These are phyloP conservation scores for Cyclotella distinguenda DNA, from an alignment of 108 stramenopile species.

Conservation along the genomic window DNA sequence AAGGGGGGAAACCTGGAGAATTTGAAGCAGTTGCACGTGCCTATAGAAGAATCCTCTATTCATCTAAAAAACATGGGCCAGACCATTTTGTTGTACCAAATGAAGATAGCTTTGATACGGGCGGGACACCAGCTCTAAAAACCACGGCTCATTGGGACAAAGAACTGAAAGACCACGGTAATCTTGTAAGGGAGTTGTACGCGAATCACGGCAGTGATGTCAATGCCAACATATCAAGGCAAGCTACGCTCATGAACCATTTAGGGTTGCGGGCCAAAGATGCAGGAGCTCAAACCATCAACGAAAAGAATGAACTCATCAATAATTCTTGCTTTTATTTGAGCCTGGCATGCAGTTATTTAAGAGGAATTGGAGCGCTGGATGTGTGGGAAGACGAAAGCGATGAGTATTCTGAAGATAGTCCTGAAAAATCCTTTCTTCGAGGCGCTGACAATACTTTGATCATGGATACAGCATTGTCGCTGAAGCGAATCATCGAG, in stretches of 20 bases:
- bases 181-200: constrained; percentile 58
- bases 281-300: constrained; percentile 50
- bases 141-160: constrained; percentile 57
- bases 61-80: constrained; percentile 14
- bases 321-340: constrained; percentile 66
- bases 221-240: constrained; percentile 31
- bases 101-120: constrained; percentile 8
- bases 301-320: constrained; percentile 55
- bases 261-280: constrained; percentile 47
- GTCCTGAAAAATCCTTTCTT: constrained; percentile 19
- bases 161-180: constrained; percentile 55
- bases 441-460: constrained; percentile 45
- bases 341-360: constrained; percentile 53
- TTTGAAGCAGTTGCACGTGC: constrained; percentile 37
- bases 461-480: constrained; percentile 48
- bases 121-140: constrained; percentile 13
- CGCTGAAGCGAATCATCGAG: constrained; percentile 58
- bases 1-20: constrained; percentile 50
- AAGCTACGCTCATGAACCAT: constrained; percentile 19
- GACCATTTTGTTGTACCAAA: not conserved
- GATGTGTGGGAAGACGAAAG: constrained; percentile 16
- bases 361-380: constrained; percentile 60
- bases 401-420: constrained; percentile 5
- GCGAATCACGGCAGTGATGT: constrained; percentile 50
- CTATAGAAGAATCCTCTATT: constrained; percentile 34